Conservation (phyloP, 2,329 filamentous ascomycete species). For the Colletotrichum destructivum region DNA sequence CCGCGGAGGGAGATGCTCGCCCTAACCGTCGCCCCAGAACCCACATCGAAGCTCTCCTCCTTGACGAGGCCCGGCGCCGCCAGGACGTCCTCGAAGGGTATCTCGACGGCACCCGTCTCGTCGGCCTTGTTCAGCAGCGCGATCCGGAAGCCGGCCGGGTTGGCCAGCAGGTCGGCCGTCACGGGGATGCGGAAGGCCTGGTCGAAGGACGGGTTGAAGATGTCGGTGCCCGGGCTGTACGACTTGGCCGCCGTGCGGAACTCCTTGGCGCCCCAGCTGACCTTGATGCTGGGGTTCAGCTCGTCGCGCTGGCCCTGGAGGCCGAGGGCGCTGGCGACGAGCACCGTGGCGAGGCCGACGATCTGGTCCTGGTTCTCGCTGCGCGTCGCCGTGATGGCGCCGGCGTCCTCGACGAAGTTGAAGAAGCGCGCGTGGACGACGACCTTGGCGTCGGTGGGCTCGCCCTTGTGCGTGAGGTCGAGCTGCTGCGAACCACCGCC, state of each 20-base stretch:
- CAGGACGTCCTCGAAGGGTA: conserved; percentile 54
- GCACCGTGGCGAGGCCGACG: conserved; percentile 58
- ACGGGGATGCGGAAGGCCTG: conserved; percentile 61
- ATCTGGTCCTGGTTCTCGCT: conserved; percentile 49
- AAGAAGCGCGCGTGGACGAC: conserved; percentile 57
- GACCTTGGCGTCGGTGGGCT: conserved; percentile 54
- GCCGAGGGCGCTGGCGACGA: conserved; percentile 58
- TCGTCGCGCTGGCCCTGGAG: conserved; percentile 60
- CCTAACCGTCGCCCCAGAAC: conserved; percentile 52
- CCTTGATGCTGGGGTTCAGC: conserved; percentile 61
- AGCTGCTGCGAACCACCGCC: conserved; percentile 59
- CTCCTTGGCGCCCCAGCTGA: conserved; percentile 57
- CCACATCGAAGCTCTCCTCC: conserved; percentile 54
- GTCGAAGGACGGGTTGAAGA: conserved; percentile 64
- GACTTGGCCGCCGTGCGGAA: conserved; percentile 59
- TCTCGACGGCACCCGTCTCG: conserved; percentile 53
- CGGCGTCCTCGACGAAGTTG: conserved; percentile 56
- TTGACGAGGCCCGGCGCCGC: conserved; percentile 49
- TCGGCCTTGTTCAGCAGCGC: conserved; percentile 52
- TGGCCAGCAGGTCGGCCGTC: conserved; percentile 48
- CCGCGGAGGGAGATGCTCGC: conserved; percentile 55
- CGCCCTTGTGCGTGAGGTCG: conserved; percentile 54
- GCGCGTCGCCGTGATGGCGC: conserved; percentile 50
- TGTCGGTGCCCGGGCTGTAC: conserved; percentile 61
- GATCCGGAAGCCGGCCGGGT: conserved; percentile 51